phyloP scores from a whole-genome alignment of 2,329 filamentous ascomycete genomes.

The Arachnomyces sp. region DNA sequence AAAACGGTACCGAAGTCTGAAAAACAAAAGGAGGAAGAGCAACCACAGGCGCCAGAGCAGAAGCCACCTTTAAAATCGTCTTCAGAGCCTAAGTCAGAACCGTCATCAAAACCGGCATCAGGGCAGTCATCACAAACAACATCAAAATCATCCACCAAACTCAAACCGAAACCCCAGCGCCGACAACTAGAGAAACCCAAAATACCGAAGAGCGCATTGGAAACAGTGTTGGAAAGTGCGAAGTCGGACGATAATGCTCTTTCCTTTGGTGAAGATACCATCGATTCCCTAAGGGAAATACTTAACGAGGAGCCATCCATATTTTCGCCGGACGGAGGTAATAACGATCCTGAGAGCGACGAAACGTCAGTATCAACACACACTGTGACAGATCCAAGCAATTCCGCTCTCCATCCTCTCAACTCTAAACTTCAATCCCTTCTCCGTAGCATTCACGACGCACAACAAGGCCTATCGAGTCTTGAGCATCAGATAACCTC shows the following conservation, averaged over 20 bases:
- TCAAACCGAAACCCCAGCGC: slow-evolving; percentile 14
- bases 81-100: neutral
- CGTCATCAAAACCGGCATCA: slow-evolving; percentile 3
- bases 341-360: slow-evolving; percentile 26
- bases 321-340: slow-evolving; percentile 18
- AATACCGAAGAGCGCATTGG: slow-evolving; percentile 35
- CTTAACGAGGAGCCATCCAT: slow-evolving; percentile 25
- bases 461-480: slow-evolving; percentile 32
- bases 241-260: slow-evolving; percentile 32
- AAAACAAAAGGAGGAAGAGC: neutral
- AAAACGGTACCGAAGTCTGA: slow-evolving; percentile 6
- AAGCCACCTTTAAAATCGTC: neutral
- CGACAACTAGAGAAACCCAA: slow-evolving; percentile 27
- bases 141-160: slow-evolving; percentile 7
- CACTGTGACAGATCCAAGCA: slow-evolving; percentile 11
- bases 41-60: neutral
- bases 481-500: slow-evolving; percentile 31
- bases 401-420: slow-evolving; percentile 29
- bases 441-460: slow-evolving; percentile 32
- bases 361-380: slow-evolving; percentile 9
- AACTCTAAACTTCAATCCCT: slow-evolving; percentile 34
- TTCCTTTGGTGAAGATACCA: slow-evolving; percentile 37
- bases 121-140: slow-evolving; percentile 2
- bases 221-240: slow-evolving; percentile 34
- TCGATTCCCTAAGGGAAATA: slow-evolving; percentile 38